Evolutionary conservation across 805 yeast genomes (phyloP), one percentile per base, ranked within the genome.

Genomic region (Saccharomyces kudriavzevii): DNA sequence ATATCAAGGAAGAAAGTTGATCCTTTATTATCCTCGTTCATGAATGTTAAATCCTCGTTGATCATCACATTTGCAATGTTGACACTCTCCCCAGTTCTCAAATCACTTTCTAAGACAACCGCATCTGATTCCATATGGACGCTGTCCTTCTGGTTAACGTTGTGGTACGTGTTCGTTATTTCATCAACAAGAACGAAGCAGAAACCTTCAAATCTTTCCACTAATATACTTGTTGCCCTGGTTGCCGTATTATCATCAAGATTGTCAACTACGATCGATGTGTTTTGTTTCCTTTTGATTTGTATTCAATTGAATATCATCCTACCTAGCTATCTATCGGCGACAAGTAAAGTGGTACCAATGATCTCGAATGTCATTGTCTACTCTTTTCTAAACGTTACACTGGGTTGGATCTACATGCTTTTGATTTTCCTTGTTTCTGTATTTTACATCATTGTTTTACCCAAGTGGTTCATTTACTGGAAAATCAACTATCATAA

Each of bases 81-180:
- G 45, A 83, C 94, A 0, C 74, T 92, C 46, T 87, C 97, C 0
- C 99, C 99, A 0, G 92, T 94, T 1, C 77, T 94, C 49, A 86
- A 88, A 60, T 89, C 97, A 0, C 75, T 94, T 46, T 89, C 97
- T 0, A 82, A 83, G 61, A 86, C 96, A 0, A 89, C 97, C 0
- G 82, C 97, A 0, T 85, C 94, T 0, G 98, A 94, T 71, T 89
- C 97, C 14, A 89, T 94, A 55, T 92, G 98, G 97, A 90, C 96
- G 0, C 70, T 94, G 4, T 81, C 95, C 6, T 82, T 85, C 48
- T 85, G 96, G 83, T 73, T 94, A 14, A 83, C 87, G 30, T 60
- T 89, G 10, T 72, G 83, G 47, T 89, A 89, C 61, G 71, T 90
- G 11, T 55, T 64, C 20, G 58, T 67, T 5, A 50, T 63, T 47